Base-by-base conservation (phyloP, 345 rosid species). In the Adansonia digitata region DNA sequence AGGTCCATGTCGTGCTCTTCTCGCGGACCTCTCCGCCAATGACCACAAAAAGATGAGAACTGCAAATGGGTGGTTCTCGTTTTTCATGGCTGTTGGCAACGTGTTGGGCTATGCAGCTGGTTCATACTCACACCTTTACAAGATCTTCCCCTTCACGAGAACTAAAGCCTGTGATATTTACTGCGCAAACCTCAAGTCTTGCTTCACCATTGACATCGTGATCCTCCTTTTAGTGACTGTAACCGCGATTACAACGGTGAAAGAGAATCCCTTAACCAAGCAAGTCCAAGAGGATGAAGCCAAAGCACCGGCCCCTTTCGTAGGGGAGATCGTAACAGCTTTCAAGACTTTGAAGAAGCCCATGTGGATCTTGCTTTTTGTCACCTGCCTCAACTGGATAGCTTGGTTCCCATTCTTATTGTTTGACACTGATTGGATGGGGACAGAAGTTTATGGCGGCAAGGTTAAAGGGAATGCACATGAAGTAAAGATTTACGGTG, bases 391-490 rank as follows among this genome's bases (percentile, higher is more conserved):
- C 1, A 94, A 94, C 81, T 94, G 98, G 98, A 56, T 88, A 27
- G 98, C 90, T 0, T 92, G 97, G 97, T 92, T 92, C 72, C 98
- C 97, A 7, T 94, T 94, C 82, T 74, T 92, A 53, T 78, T 92
- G 60, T 92, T 83, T 77, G 92, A 92, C 81, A 94, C 98, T 6
- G 97, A 94, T 17, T 94, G 97, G 98, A 87, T 91, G 92, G 98
- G 97, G 12, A 80, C 88, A 9, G 97, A 94, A 65, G 93, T 94
- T 40, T 94, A 84, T 82, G 98, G 98, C 0, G 98, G 98, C 2
- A 55, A 77, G 63, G 79, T 88, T 0, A 75, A 75, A 2, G 90
- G 90, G 0, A 73, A 69, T 2, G 46, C 60, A 0, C 69, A 10
- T 60, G 43, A 49, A 75, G 75, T 29, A 0, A 77, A 53, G 57